Evolutionary conservation across 2,329 filamentous ascomycete genomes (phyloP), one percentile per base, ranked within the genome.

Genomic region (Ophiocordyceps camponoti-floridani): DNA sequence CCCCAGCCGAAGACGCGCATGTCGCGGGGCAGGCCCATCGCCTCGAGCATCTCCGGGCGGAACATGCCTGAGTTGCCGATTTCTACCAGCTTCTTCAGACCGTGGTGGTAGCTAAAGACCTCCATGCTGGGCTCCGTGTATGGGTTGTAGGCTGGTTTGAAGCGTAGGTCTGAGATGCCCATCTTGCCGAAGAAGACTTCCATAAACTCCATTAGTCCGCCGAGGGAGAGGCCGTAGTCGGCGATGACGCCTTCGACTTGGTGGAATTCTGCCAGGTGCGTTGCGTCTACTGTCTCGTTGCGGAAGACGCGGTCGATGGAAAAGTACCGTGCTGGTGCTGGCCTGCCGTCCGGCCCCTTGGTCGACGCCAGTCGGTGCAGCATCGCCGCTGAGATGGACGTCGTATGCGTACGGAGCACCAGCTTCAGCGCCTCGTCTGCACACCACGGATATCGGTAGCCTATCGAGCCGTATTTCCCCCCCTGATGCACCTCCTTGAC

Each of bases 41-140:
- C 72, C 65, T 94, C 83, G 57, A 95, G 64, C 89, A 96, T 95
- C 66, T 98, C 91, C 2, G 91, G 88, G 52, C 91, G 75, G 78
- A 98, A 98, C 88, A 98, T 96, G 50, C 91, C 91, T 54, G 82
- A 89, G 68, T 98, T 96, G 48, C 91, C 91, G 59, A 96, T 96
- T 68, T 96, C 91, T 26, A 96, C 85, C 67, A 93, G 82, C 69
- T 94, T 94, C 56, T 77, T 77, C 43, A 95, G 68, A 4, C 87
- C 89, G 56, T 82, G 76, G 70, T 96, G 91, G 69, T 82, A 96
- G 52, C 84, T 86, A 67, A 96, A 98, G 52, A 98, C 94, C 65
- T 98, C 91, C 87, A 98, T 93, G 59, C 82, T 83, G 28, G 91
- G 88, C 66, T 98, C 91, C 27, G 87, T 94, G 69, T 93, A 52